Conservation (phyloP, 129 eudicot species). For the sunflower (Helianthus annuus) region HanXRQr2.0-SUNRISE NC_035439.2:136565281-136565780, state of each 20-base stretch:
- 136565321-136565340: slow-evolving; percentile 14
- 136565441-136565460: slow-evolving; percentile 25
- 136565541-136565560: slow-evolving; percentile 17
- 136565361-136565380: slow-evolving; percentile 14
- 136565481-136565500: not conserved
- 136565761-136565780: not conserved
- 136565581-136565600: slow-evolving; percentile 4
- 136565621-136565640: not conserved
- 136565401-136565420: not conserved
- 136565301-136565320: slow-evolving; percentile 17
- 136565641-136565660: slow-evolving; percentile 10
- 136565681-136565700: slow-evolving; percentile 18
- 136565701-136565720: slow-evolving; percentile 30
- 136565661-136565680: not conserved
- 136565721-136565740: slow-evolving; percentile 27
- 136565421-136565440: slow-evolving; percentile 22
- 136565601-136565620: not conserved
- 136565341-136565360: slow-evolving; percentile 18
- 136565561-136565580: slow-evolving; percentile 29
- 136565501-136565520: slow-evolving; percentile 15
- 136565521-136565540: slow-evolving; percentile 27
- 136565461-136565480: not conserved
- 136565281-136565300: slow-evolving; percentile 19
- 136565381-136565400: not conserved
- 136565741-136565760: slow-evolving; percentile 27